These are phyloP conservation scores for Clarireedia paspali DNA, from an alignment of 2,329 filamentous ascomycete genomes.

Conservation along the genomic window DNA sequence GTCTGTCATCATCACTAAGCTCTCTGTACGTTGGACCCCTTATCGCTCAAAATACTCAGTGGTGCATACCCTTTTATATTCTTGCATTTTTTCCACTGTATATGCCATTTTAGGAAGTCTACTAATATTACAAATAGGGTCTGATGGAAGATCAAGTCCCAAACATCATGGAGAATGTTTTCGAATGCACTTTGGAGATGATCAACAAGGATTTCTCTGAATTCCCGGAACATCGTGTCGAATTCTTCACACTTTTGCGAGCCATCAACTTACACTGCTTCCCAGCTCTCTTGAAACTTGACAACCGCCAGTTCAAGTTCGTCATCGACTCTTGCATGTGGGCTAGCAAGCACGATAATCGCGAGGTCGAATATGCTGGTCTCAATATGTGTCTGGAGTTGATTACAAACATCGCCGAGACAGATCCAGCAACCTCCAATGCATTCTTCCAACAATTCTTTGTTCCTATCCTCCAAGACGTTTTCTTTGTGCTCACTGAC, in stretches of 20 bases:
- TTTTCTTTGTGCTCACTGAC: conserved; percentile 96
- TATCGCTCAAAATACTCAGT: conserved; percentile 40
- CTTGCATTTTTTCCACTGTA: conserved; percentile 10
- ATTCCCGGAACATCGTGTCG: conserved; percentile 97
- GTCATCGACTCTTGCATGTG: conserved; percentile 99
- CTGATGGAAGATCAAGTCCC: conserved; percentile 99
- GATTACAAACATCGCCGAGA: conserved; percentile 94
- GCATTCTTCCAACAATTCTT: conserved; percentile 99
- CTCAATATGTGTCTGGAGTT: conserved; percentile 97
- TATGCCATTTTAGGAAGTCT: background rate
- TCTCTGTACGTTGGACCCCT: conserved; percentile 71
- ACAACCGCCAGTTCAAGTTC: conserved; percentile 97
- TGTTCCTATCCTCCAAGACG: conserved; percentile 88
- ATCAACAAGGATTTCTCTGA: conserved; percentile 99
- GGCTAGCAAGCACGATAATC: conserved; percentile 99
- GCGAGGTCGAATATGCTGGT: conserved; percentile 91
- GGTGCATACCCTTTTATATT: conserved; percentile 24
- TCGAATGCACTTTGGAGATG: conserved; percentile 98
- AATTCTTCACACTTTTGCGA: conserved; percentile 95
- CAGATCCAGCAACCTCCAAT: conserved; percentile 77
- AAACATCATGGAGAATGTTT: conserved; percentile 96
- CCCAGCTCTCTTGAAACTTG: conserved; percentile 84
- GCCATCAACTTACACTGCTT: conserved; percentile 98
- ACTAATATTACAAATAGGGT: conserved; percentile 44
- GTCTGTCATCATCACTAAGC: conserved; percentile 93